These are phyloP conservation scores for Pluteus cervinus DNA, from an alignment of 768 basidiomycete genomes.

Conservation along the genomic window DNA sequence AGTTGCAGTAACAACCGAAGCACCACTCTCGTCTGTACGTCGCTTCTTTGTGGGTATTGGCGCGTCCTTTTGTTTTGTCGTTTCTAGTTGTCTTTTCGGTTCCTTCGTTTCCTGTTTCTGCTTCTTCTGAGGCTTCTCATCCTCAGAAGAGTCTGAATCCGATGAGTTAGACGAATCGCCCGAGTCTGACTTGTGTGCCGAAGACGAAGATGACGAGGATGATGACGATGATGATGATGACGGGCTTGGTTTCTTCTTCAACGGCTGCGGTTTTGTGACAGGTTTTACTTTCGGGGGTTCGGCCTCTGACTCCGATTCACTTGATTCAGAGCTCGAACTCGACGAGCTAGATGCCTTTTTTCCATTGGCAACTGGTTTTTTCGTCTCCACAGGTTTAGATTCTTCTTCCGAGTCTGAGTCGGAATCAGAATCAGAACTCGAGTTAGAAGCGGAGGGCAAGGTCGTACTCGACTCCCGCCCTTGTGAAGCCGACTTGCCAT, in stretches of 20 bases:
- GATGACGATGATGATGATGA: background rate
- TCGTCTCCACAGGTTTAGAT: constrained; percentile 14
- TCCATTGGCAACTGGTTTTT: constrained; percentile 1
- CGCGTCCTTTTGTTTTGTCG: constrained; percentile 15
- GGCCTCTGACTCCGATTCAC: background rate
- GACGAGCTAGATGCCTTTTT: constrained; percentile 3
- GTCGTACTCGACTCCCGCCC: constrained; percentile 35
- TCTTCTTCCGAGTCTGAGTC: constrained; percentile 14
- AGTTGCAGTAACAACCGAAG: constrained; percentile 41
- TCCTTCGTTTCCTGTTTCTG: constrained; percentile 5
- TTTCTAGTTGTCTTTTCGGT: constrained; percentile 5
- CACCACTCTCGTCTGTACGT: constrained; percentile 44
- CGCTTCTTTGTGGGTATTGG: constrained; percentile 56
- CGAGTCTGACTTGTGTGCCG: background rate
- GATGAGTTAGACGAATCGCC: constrained; percentile 10
- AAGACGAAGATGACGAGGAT: background rate
- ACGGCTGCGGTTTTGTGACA: too few relatives aligned
- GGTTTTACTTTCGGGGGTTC: too few relatives aligned
- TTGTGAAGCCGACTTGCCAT: constrained; percentile 5
- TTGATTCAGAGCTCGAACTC: constrained; percentile 4
- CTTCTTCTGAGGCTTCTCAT: background rate
- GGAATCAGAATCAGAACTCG: constrained; percentile 21
- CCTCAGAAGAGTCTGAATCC: constrained; percentile 10
- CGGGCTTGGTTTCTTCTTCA: background rate
- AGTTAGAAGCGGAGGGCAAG: constrained; percentile 25